Evolutionary conservation across 1,284 basidiomycete genomes (phyloP).

Genomic region (Cryptococcus neoformans): DNA sequence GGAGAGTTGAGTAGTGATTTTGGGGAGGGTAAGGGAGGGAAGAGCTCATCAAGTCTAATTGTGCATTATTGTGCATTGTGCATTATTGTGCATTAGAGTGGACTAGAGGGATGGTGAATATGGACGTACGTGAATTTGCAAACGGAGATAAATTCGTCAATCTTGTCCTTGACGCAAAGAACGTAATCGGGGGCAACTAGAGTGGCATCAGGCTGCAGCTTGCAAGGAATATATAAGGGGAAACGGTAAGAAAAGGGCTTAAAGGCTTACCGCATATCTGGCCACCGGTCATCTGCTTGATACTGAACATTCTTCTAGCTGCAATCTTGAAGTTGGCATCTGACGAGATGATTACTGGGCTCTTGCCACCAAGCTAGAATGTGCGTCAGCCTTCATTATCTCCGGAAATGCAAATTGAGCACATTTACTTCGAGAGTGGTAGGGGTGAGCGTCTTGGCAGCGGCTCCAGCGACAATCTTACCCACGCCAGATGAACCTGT

Average conservation of each 20-base stretch:
- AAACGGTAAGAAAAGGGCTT: no score
- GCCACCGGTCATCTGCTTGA: conserved; percentile 71
- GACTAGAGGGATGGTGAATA: no score
- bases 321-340: conserved; percentile 52
- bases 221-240: no score
- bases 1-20: conserved; percentile 44
- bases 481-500: conserved; percentile 70
- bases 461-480: conserved; percentile 73
- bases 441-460: conserved; percentile 81
- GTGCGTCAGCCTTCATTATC: no score
- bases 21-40: conserved; percentile 48
- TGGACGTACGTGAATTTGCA: conserved; percentile 56
- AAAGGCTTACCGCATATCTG: conserved; percentile 53
- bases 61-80: conserved; percentile 50
- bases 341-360: conserved; percentile 74
- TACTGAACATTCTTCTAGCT: conserved; percentile 62
- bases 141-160: conserved; percentile 62
- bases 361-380: conserved; percentile 70
- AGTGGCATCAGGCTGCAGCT: conserved; percentile 35
- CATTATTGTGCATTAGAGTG: conserved; percentile 53
- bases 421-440: conserved; percentile 60
- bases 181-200: conserved; percentile 68
- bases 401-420: not conserved
- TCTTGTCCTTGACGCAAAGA: conserved; percentile 62
- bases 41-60: conserved; percentile 30